phyloP scores from a whole-genome alignment of 2,329 filamentous ascomycete genomes.

The Alternaria gaisen region DNA sequence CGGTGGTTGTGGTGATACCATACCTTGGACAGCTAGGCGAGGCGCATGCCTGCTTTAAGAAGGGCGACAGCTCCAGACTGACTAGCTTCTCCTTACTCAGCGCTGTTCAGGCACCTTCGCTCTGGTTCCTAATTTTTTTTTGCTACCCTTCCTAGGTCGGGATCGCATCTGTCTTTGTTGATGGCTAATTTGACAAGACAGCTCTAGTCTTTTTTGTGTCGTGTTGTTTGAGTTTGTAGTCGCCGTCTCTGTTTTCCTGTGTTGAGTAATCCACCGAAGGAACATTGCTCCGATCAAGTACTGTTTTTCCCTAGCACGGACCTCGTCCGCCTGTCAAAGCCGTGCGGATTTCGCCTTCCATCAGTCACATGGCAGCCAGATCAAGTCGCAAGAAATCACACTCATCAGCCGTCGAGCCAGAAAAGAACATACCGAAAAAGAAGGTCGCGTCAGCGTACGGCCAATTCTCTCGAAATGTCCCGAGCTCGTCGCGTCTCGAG shows the following conservation, averaged over 20 bases:
- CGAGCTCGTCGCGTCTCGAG: neutral
- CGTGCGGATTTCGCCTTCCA: neutral
- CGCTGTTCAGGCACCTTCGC: neutral
- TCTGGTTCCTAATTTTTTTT: neutral
- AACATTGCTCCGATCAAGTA: neutral
- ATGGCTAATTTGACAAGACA: neutral
- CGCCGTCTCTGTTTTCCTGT: neutral
- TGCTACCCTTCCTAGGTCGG: neutral
- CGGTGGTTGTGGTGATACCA: neutral
- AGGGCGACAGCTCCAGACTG: neutral
- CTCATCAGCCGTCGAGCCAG: neutral
- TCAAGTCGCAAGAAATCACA: neutral
- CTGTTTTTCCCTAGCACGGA: neutral
- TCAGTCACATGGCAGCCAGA: neutral
- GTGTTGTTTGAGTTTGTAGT: neutral
- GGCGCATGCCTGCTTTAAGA: neutral
- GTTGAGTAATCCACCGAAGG: neutral
- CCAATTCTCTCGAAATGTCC: neutral
- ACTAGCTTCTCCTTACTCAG: neutral
- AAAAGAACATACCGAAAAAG: neutral
- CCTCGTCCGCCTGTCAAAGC: neutral
- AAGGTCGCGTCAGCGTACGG: neutral
- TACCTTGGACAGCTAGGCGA: neutral
- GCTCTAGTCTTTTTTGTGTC: neutral
- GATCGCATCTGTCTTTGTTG: neutral